Conservation (phyloP, 495 filamentous ascomycete species). For the Hamigera avellanea region DNA sequence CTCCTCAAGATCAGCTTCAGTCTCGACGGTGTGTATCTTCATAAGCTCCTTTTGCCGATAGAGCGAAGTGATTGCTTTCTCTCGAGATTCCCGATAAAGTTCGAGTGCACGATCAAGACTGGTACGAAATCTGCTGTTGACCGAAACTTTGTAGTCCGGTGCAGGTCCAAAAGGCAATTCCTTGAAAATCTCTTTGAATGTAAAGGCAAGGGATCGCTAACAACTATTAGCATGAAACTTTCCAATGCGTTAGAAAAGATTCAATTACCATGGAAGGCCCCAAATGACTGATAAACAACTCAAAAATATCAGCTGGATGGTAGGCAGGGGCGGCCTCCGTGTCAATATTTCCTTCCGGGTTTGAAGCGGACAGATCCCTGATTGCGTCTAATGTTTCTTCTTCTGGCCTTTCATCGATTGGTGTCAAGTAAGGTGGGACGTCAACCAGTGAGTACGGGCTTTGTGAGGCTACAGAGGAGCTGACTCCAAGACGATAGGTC, state of each 20-base stretch:
- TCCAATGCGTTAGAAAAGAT: background rate
- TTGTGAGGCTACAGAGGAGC: constrained; percentile 12
- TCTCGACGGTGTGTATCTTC: constrained; percentile 48
- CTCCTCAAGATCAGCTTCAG: constrained; percentile 93
- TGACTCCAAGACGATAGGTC: constrained; percentile 1
- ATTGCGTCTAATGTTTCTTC: constrained; percentile 39
- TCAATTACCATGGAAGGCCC: constrained; percentile 74
- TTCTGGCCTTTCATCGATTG: constrained; percentile 57
- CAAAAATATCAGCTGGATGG: constrained; percentile 70
- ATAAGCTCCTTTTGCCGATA: constrained; percentile 67
- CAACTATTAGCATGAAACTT: constrained; percentile 9
- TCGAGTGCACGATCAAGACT: constrained; percentile 70
- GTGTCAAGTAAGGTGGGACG: constrained; percentile 34
- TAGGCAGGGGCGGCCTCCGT: constrained; percentile 11
- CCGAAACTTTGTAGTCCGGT: constrained; percentile 52
- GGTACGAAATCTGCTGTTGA: constrained; percentile 65
- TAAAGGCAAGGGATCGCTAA: constrained; percentile 79
- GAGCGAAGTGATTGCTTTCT: constrained; percentile 61
- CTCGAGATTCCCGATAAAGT: constrained; percentile 62
- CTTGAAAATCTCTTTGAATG: constrained; percentile 74
- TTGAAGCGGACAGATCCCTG: constrained; percentile 7
- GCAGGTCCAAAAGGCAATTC: constrained; percentile 68
- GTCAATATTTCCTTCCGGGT: constrained; percentile 7
- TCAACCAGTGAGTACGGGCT: constrained; percentile 28
- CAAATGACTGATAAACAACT: constrained; percentile 72